Evolutionary conservation across 768 basidiomycete species (phyloP), one percentile per base, ranked within the genome.

Genomic region (Chiua virens): DNA sequence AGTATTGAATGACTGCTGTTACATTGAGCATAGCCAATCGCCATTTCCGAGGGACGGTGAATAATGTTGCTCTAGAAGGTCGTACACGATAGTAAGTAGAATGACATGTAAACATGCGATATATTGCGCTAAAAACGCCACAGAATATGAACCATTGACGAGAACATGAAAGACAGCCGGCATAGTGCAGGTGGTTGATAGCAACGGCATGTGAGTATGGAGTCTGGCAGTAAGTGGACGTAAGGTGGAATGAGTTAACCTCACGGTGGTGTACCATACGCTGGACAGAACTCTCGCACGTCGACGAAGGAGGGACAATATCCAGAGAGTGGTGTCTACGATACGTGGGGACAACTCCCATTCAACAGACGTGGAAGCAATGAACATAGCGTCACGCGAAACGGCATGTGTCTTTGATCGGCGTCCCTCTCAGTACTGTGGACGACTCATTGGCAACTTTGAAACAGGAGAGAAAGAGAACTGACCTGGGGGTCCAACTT

Each of bases 21-120:
- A 60, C n/a, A 44, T 54, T 30, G 54, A 43, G 52, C 60, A 61
- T 54, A 58, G 61, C 53, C 61, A 45, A 17, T 15, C 21, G 21
- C 42, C 37, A 61, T 63, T 48, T 63, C 57, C 54, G 60, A 40
- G 41, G 32, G 22, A 20, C 23, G 30, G 39, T 32, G 37, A 50
- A 18, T 45, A 37, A 54, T 23, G 13, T 25, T 21, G 7, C 22
- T 20, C 9, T 25, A 22, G 18, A n/a, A n/a, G n/a, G n/a, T n/a
- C n/a, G n/a, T n/a, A n/a, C n/a, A 5, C 21, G 21, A 20, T 32
- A 17, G 28, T 18, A n/a, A 37, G 15, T 7, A 17, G 28, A 25
- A 51, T 35, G 30, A 28, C 43, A 49, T 44, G 49, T 23, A 50
- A 45, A 36, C 18, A 45, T 21, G 36, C 25, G 23, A 55, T 52